Evolutionary conservation across 2,329 filamentous ascomycete species (phyloP).

Genomic region (Colletotrichum phormii): DNA sequence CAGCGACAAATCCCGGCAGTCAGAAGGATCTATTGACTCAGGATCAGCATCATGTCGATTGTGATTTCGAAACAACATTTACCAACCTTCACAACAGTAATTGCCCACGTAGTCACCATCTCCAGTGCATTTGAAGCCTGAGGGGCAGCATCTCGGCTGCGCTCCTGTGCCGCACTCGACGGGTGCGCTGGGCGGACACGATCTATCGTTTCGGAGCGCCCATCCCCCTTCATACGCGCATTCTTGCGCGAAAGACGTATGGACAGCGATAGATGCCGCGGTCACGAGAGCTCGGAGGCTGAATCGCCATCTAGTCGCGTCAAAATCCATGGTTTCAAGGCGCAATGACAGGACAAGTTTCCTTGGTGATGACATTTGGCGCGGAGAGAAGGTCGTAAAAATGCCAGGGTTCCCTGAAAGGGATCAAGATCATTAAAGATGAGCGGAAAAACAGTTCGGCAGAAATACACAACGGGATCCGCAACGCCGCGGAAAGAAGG

Average conservation of each 20-base stretch:
- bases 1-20: background rate
- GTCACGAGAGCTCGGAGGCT: background rate
- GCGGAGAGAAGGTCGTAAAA: background rate
- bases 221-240: conserved; percentile 21
- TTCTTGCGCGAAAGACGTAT: background rate
- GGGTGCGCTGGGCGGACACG: conserved; percentile 15
- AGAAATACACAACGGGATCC: background rate
- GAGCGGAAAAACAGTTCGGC: background rate
- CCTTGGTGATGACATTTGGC: background rate
- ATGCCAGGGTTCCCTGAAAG: background rate
- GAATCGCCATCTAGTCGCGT: background rate
- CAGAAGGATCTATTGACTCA: conserved; percentile 2
- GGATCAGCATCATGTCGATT: background rate
- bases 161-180: conserved; percentile 19
- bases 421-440: background rate
- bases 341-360: background rate
- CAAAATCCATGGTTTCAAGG: background rate
- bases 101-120: conserved; percentile 23
- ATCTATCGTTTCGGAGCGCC: conserved; percentile 10
- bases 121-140: conserved; percentile 6
- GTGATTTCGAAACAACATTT: background rate
- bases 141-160: conserved; percentile 26
- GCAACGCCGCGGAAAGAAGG: background rate
- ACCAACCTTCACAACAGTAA: conserved; percentile 13
- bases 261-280: background rate